Percentiles rank a stretch among this genome's conserved stretches.
phyloP scores from a whole-genome alignment of 1,139 yeast genomes.

The Pneumocystis jirovecii region DNA sequence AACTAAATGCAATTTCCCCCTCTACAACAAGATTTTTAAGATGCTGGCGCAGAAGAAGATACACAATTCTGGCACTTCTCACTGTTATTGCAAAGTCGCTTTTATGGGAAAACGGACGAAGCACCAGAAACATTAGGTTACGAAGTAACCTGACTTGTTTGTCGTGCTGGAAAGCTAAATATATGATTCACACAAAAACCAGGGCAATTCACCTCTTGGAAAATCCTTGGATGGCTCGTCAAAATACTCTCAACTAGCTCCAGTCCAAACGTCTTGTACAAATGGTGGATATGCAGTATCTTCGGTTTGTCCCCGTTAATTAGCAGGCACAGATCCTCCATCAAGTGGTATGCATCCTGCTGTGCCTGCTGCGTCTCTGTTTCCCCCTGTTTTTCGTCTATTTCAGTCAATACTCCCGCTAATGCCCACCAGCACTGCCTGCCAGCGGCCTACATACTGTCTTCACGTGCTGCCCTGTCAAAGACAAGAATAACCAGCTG shows the following conservation, averaged over 20 bases:
- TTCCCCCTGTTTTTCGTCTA: not conserved
- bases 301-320: slow-evolving; percentile 45
- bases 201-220: slow-evolving; percentile 31
- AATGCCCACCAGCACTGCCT: too few relatives aligned
- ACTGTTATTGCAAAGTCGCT: slow-evolving; percentile 53
- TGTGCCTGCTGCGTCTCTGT: slow-evolving; percentile 22
- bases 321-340: slow-evolving; percentile 55
- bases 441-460: too few relatives aligned
- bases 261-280: slow-evolving; percentile 56
- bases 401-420: too few relatives aligned
- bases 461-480: slow-evolving; percentile 35
- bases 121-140: slow-evolving; percentile 50
- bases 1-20: slow-evolving; percentile 62
- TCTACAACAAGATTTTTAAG: slow-evolving; percentile 52
- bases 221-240: slow-evolving; percentile 41
- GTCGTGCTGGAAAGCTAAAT: slow-evolving; percentile 25
- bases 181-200: too few relatives aligned
- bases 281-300: slow-evolving; percentile 37
- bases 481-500: slow-evolving; percentile 65
- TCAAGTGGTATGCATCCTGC: slow-evolving; percentile 53
- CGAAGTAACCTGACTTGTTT: slow-evolving; percentile 56
- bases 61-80: slow-evolving; percentile 57
- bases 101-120: slow-evolving; percentile 49
- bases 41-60: slow-evolving; percentile 45
- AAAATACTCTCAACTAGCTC: slow-evolving; percentile 65